Percentiles rank a stretch among this genome's conserved stretches.
phyloP scores from a whole-genome alignment of 345 rosid species.

The Brassica incana region DNA sequence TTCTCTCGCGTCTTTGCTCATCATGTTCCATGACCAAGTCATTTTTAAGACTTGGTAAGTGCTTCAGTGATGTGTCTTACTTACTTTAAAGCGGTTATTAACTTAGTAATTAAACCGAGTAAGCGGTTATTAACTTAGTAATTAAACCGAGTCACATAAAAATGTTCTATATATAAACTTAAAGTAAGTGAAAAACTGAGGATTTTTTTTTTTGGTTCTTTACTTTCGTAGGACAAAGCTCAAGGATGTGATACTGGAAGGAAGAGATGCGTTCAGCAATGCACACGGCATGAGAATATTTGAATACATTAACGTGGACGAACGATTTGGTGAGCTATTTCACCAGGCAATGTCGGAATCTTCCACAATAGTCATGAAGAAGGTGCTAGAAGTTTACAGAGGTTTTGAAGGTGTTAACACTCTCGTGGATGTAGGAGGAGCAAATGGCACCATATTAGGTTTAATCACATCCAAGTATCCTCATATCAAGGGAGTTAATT shows the following conservation, averaged over 20 bases:
- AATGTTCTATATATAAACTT: not conserved
- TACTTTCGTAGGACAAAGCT: constrained; percentile 38
- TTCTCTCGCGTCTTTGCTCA: constrained; percentile 28
- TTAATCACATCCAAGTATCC: constrained; percentile 55
- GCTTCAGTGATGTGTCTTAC: not conserved
- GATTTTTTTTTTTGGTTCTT: not conserved
- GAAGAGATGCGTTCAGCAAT: constrained; percentile 55
- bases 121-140: not conserved
- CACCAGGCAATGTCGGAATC: constrained; percentile 48
- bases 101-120: too few species aligned
- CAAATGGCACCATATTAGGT: constrained; percentile 47
- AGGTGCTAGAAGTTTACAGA: constrained; percentile 48
- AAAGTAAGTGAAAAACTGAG: not conserved
- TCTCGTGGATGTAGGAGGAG: constrained; percentile 72
- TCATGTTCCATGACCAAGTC: constrained; percentile 24
- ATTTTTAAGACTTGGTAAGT: constrained; percentile 33
- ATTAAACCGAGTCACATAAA: not conserved
- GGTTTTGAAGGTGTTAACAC: constrained; percentile 53
- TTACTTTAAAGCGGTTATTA: not conserved
- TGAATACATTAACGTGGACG: constrained; percentile 46
- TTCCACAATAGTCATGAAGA: constrained; percentile 45
- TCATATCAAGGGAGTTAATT: constrained; percentile 49
- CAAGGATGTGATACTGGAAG: constrained; percentile 52
- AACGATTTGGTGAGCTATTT: constrained; percentile 47
- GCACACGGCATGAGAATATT: constrained; percentile 52